Conservation (phyloP, 1,284 basidiomycete species). For the Cerioporus squamosus region DNA sequence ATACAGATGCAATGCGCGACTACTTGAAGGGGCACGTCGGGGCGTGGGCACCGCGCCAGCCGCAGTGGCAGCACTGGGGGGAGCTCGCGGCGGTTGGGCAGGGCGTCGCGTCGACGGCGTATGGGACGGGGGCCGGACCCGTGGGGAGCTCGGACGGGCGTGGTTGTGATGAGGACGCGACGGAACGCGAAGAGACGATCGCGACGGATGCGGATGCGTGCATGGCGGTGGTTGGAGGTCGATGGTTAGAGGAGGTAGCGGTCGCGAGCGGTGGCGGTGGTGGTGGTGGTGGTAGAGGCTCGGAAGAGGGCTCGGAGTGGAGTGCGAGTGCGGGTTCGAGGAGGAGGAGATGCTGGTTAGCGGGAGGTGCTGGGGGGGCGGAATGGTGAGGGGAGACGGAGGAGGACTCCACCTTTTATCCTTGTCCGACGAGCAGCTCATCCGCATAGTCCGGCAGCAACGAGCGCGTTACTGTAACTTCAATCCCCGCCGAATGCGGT, state of each 20-base stretch:
- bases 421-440: constrained; percentile 10
- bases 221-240: constrained; percentile 21
- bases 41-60: constrained; percentile 69
- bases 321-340: constrained; percentile 2
- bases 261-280: constrained; percentile 25
- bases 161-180: constrained; percentile 17
- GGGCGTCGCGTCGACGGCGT: constrained; percentile 18
- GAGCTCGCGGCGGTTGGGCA: constrained; percentile 43
- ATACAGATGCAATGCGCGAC: constrained; percentile 23
- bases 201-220: constrained; percentile 21
- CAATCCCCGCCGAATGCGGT: constrained; percentile 10
- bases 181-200: constrained; percentile 21
- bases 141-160: constrained; percentile 12
- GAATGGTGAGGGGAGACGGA: constrained; percentile 25
- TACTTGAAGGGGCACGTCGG: constrained; percentile 68
- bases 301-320: constrained; percentile 16
- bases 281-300: constrained; percentile 5
- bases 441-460: constrained; percentile 22
- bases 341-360: constrained; percentile 3
- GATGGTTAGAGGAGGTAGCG: constrained; percentile 11
- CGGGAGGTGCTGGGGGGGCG: constrained; percentile 18
- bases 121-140: constrained; percentile 22
- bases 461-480: constrained; percentile 7
- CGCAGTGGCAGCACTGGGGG: constrained; percentile 79
- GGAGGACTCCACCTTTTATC: constrained; percentile 22